Evolutionary conservation across 192 early-diverging fungal genomes (phyloP).

Genomic region (Coemansia sp.): DNA sequence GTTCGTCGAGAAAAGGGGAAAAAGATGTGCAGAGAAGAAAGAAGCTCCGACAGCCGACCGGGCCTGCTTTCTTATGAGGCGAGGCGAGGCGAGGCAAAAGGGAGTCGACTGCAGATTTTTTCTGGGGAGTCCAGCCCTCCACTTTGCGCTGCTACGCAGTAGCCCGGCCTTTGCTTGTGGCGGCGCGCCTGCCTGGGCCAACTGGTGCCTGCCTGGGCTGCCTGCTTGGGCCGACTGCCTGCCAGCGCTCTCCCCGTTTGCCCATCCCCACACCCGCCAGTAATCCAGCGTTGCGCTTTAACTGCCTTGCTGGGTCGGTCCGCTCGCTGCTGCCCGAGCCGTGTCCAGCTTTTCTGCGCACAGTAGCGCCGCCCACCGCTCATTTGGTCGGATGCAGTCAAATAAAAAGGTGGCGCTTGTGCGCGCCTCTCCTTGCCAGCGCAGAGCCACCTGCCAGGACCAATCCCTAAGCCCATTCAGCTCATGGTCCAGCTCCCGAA

Average conservation of each 20-base stretch:
- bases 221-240: background rate
- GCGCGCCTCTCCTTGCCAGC: slow-evolving; percentile 5
- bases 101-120: slow-evolving; percentile 38
- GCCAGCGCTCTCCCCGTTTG: background rate
- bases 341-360: slow-evolving; percentile 7
- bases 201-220: background rate
- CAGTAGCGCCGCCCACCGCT: slow-evolving; percentile 11
- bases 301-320: slow-evolving; percentile 9
- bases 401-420: slow-evolving; percentile 12
- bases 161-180: slow-evolving; percentile 13
- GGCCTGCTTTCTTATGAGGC: slow-evolving; percentile 31
- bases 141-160: slow-evolving; percentile 15
- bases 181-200: background rate
- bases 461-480: slow-evolving; percentile 9
- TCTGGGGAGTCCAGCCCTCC: slow-evolving; percentile 18
- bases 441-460: slow-evolving; percentile 13
- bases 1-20: slow-evolving; percentile 12
- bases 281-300: slow-evolving; percentile 19
- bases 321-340: background rate
- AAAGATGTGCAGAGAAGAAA: slow-evolving; percentile 31
- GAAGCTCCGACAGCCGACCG: slow-evolving; percentile 28
- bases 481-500: slow-evolving; percentile 6
- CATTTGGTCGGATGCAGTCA: slow-evolving; percentile 3
- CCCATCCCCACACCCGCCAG: slow-evolving; percentile 7
- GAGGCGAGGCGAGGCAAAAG: slow-evolving; percentile 12